Percentiles rank a stretch among this genome's conserved stretches.
Conservation (phyloP, 257 asterid species). For the Cordia subcordata region DNA sequence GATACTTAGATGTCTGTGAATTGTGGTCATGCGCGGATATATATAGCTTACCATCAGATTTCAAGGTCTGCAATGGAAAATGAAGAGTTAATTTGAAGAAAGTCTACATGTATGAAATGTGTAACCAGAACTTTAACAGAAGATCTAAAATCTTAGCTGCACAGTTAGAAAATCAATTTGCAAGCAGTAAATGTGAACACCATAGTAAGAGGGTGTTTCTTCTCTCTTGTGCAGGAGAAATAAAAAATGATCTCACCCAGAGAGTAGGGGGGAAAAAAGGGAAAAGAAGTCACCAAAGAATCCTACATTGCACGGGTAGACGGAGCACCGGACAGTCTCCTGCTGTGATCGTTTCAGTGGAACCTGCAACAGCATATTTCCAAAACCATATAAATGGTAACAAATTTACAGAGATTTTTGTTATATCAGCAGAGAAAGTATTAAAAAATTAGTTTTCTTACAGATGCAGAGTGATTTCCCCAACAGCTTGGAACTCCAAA, state of each 20-base stretch:
- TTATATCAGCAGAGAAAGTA: too few species aligned
- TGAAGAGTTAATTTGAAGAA: neutral
- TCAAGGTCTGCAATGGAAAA: conserved; percentile 20
- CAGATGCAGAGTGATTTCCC: too few species aligned
- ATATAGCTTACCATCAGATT: neutral
- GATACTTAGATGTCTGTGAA: conserved; percentile 3
- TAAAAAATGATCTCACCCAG: neutral
- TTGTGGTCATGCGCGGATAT: conserved; percentile 1
- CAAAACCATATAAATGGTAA: neutral
- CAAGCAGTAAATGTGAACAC: too few species aligned
- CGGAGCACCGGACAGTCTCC: conserved; percentile 5
- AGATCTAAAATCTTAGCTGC: too few species aligned
- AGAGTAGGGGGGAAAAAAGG: neutral
- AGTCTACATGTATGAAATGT: neutral
- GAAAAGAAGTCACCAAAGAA: neutral
- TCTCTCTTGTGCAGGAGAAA: neutral
- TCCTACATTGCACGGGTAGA: conserved; percentile 2
- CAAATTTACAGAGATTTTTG: too few species aligned
- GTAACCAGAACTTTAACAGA: neutral
- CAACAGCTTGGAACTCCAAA: too few species aligned
- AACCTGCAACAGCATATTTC: conserved; percentile 5
- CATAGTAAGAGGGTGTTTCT: too few species aligned
- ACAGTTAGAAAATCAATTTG: too few species aligned
- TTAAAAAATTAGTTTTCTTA: too few species aligned
- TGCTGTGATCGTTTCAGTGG: conserved; percentile 4